These are phyloP conservation scores for Plectranthus barbatus DNA, from an alignment of 257 asterid species.

Conservation along the genomic window DNA sequence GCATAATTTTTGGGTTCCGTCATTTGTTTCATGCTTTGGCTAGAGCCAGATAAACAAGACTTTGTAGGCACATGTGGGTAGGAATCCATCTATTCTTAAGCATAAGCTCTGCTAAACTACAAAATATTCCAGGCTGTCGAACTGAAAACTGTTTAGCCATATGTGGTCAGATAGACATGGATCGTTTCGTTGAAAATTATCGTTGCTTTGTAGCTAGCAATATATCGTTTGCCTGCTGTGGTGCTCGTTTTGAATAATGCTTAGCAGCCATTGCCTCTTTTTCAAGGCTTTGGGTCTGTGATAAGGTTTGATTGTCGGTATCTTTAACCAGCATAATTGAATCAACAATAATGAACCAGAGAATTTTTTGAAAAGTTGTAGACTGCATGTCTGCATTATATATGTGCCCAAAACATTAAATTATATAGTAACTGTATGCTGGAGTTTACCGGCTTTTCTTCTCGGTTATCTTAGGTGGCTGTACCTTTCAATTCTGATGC, in stretches of 20 bases:
- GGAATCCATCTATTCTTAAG: slow-evolving; percentile 18
- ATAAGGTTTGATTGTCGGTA: not conserved
- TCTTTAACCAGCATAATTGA: not conserved
- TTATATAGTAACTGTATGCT: not conserved
- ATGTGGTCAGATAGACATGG: slow-evolving; percentile 14
- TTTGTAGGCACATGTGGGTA: not conserved
- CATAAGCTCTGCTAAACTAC: slow-evolving; percentile 16
- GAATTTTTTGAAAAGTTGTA: not conserved
- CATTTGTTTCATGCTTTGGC: not conserved
- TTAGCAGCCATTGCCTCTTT: not conserved
- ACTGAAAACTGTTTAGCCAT: slow-evolving; percentile 1
- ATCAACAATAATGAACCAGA: not conserved
- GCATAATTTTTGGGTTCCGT: not conserved
- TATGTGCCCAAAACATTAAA: too few species aligned
- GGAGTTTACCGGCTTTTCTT: slow-evolving; percentile 7
- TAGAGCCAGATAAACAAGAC: not conserved
- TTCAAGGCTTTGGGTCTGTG: not conserved
- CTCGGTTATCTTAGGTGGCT: not conserved
- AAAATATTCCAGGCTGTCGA: slow-evolving; percentile 25
- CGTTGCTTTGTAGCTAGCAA: not conserved
- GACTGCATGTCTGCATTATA: not conserved
- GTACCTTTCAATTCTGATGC: not conserved
- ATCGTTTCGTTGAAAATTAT: not conserved
- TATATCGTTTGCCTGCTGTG: not conserved
- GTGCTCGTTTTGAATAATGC: not conserved